Base-by-base conservation (phyloP, 2,329 filamentous ascomycete species). In the Sphaerostilbella broomeana region DNA sequence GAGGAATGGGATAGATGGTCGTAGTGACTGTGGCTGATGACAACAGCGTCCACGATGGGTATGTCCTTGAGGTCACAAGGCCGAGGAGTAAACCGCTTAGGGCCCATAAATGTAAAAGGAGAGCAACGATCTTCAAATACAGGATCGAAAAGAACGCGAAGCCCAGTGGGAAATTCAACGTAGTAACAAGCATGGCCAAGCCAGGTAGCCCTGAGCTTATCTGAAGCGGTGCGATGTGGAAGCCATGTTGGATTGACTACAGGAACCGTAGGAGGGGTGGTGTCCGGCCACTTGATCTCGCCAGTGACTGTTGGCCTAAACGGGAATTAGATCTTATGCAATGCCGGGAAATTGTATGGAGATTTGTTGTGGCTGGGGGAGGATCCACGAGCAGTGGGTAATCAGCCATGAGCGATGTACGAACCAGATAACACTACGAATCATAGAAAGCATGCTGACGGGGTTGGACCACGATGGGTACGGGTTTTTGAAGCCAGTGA, bases 171-270 rank as follows among this genome's bases (percentile, higher is more conserved):
- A 53, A 89, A 95, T 61, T 95, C 90, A 51, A 94, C 78, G 54
- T 86, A 89, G 67, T 88, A 95, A 67, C 88, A 95, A 4, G 90
- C 89, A 60, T 97, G 90, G 24, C 90, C 90, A 3, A 97, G 78
- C 90, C 90, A 95, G 27, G 90, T 97, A 22, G 89, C 86, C 38
- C 88, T 79, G 17, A 97, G 72, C 27, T 74, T 70, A 13, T 61
- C 52, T 10, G 63, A 64, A 10, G 73, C 75, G 4, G 70, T 62
- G 39, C 85, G 76, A 11, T 67, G 66, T 1, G 76, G 62, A 8
- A 86, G 70, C 60, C 90, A 90, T 4, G 68, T 54, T 0, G 87
- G 85, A 45, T 73, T 75, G 40, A 70, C 73, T 13, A 90, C 76
- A 3, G 75, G 65, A 9, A 92, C 77, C 0, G 79, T 79, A 8